Percentiles rank a stretch among this genome's conserved stretches.
Evolutionary conservation across 2,329 filamentous ascomycete species (phyloP).

Genomic region (Bimuria novae-zelandiae): DNA sequence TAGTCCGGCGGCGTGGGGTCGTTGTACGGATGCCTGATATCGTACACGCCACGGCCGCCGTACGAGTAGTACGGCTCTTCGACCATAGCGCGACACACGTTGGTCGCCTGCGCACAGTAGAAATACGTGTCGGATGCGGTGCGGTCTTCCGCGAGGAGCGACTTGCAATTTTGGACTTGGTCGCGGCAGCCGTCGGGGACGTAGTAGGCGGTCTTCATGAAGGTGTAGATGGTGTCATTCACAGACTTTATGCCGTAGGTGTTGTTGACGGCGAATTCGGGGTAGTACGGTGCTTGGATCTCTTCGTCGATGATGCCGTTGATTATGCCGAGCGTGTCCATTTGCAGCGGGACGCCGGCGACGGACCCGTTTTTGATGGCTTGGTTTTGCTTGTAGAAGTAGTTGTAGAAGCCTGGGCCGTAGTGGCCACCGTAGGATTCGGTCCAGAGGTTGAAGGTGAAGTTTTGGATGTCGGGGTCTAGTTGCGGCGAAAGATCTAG

Average conservation of each 20-base stretch:
- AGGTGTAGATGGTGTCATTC: constrained; percentile 52
- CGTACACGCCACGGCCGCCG: constrained; percentile 58
- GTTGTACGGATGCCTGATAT: constrained; percentile 55
- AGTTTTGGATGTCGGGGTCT: constrained; percentile 56
- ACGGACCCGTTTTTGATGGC: constrained; percentile 54
- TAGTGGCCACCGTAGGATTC: constrained; percentile 54
- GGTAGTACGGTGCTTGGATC: constrained; percentile 53
- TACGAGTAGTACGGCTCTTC: constrained; percentile 50
- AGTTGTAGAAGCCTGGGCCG: constrained; percentile 59
- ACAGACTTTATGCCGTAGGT: constrained; percentile 58
- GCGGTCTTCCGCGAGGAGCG: constrained; percentile 20
- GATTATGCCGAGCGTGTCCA: constrained; percentile 60
- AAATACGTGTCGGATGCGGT: constrained; percentile 33
- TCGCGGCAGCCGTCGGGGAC: constrained; percentile 58
- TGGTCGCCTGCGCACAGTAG: constrained; percentile 44
- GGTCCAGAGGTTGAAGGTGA: constrained; percentile 57
- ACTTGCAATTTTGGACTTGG: constrained; percentile 53
- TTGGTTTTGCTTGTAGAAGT: constrained; percentile 62
- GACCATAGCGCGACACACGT: constrained; percentile 51
- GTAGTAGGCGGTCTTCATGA: constrained; percentile 52
- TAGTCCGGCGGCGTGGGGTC: constrained; percentile 60
- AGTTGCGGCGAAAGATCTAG: constrained; percentile 46
- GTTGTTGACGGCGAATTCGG: constrained; percentile 59
- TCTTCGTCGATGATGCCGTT: constrained; percentile 60
- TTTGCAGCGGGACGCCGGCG: constrained; percentile 56